Base-by-base conservation (phyloP, 768 basidiomycete species). In the Lentinula raphanica region DNA sequence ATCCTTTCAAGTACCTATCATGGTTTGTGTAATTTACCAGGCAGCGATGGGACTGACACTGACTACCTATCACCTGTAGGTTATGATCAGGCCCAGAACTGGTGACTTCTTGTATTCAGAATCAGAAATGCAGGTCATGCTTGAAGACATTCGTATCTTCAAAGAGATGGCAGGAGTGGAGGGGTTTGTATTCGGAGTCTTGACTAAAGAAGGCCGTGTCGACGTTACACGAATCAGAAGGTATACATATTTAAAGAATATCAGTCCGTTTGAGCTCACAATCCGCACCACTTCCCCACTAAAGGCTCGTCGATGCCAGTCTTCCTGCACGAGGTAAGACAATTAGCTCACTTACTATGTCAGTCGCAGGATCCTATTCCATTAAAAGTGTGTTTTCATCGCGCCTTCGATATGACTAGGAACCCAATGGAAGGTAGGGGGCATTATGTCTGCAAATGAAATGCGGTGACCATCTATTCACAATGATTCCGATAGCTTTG, bases 71-170 rank as follows among this genome's bases (percentile, higher is more conserved):
- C 21, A n/a, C 15, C 35, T 48, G 9, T 63, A 92, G 92, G 80
- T 77, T 23, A 92, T 94, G 89, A 76, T 94, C 58, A 82, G 92
- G 35, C 90, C 92, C 9, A 80, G 92, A 28, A 74, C 78, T 3
- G 92, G 92, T 0, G 90, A 92, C 67, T 94, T 94, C 68, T 66
- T 85, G 3, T 94, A 92, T 68, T 79, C 85, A 2, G 69, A 79
- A 9, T 70, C 71, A 7, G 92, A 94, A 67, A 58, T 91, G 4
- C 74, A 77, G 11, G 83, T 90, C 51, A 94, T 94, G 86, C 64
- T 84, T 31, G 84, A 86, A 65, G 92, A 94, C 64, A 85, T 91
- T 48, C 73, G 68, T 9, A 60, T 74, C 17, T 87, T 89, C 72
- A 88, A 82, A 64, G 68, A 76, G 27, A 67, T 76, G n/a, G n/a